These are phyloP conservation scores for Yamadazyma paraphyllophila DNA, from an alignment of 805 yeast genomes.

Conservation along the genomic window DNA sequence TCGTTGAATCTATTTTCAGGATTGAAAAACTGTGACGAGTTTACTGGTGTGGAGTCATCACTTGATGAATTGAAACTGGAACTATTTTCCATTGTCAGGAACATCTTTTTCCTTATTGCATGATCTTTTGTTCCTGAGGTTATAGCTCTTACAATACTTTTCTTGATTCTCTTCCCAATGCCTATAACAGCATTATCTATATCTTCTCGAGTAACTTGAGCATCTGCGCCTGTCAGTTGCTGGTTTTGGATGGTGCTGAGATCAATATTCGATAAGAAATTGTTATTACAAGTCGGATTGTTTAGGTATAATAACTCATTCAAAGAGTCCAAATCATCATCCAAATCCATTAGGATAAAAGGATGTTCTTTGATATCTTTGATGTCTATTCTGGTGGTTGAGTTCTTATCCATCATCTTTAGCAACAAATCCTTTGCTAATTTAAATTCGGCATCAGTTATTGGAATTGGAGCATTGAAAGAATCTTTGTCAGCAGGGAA, in stretches of 20 bases:
- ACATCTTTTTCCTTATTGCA: conserved; percentile 21
- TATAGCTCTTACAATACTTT: conserved; percentile 46
- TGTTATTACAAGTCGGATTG: conserved; percentile 7
- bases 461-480: conserved; percentile 39
- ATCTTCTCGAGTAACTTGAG: conserved; percentile 59
- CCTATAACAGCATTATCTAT: conserved; percentile 78
- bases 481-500: conserved; percentile 48
- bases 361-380: conserved; percentile 74
- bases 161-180: conserved; percentile 64
- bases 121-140: conserved; percentile 25
- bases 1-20: conserved; percentile 9
- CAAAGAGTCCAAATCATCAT: conserved; percentile 32
- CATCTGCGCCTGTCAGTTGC: conserved; percentile 28
- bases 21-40: neutral
- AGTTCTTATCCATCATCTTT: conserved; percentile 67
- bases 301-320: conserved; percentile 38
- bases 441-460: conserved; percentile 42
- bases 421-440: conserved; percentile 58
- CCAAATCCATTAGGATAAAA: conserved; percentile 48
- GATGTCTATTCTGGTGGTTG: conserved; percentile 64
- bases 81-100: conserved; percentile 24
- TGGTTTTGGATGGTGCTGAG: neutral
- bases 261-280: conserved; percentile 6
- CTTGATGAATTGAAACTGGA: conserved; percentile 24
- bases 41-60: conserved; percentile 24